Percentiles rank a stretch among this genome's conserved stretches.
Conservation (phyloP, 441 rosid genomes). For the Corymbia calophylla region DNA sequence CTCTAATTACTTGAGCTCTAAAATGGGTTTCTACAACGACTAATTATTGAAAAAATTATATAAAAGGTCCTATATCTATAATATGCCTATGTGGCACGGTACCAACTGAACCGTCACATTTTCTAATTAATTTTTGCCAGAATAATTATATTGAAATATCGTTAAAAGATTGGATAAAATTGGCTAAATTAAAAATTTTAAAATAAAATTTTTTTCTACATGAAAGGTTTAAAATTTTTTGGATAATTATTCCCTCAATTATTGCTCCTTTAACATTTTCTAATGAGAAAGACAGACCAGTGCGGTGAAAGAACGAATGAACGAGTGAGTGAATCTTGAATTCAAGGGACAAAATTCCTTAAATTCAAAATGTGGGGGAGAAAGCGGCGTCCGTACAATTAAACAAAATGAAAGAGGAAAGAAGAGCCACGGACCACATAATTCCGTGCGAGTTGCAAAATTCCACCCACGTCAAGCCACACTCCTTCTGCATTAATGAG, state of each 20-base stretch:
- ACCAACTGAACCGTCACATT: accelerated
- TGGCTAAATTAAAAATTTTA: not conserved
- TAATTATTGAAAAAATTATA: not conserved
- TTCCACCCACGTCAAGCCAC: not conserved
- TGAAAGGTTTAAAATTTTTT: too few relatives aligned
- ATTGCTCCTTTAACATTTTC: not conserved
- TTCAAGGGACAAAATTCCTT: not conserved
- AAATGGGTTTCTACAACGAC: not conserved
- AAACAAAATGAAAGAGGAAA: not conserved
- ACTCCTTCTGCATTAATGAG: not conserved
- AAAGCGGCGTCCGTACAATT: not conserved
- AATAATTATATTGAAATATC: not conserved
- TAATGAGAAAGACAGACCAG: not conserved
- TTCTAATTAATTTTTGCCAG: accelerated
- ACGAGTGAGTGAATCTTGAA: not conserved
- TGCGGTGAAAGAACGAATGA: not conserved
- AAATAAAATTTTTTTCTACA: too few relatives aligned
- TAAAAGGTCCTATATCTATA: not conserved
- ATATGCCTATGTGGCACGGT: not conserved
- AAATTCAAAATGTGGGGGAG: not conserved
- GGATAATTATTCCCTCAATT: not conserved
- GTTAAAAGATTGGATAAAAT: not conserved
- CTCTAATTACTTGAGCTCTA: not conserved
- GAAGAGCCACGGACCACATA: not conserved
- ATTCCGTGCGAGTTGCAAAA: not conserved